Percentiles rank a stretch among this genome's conserved stretches.
These are phyloP conservation scores for Akanthomyces lecanii DNA, from an alignment of 2,329 filamentous ascomycete genomes.

Conservation along the genomic window DNA sequence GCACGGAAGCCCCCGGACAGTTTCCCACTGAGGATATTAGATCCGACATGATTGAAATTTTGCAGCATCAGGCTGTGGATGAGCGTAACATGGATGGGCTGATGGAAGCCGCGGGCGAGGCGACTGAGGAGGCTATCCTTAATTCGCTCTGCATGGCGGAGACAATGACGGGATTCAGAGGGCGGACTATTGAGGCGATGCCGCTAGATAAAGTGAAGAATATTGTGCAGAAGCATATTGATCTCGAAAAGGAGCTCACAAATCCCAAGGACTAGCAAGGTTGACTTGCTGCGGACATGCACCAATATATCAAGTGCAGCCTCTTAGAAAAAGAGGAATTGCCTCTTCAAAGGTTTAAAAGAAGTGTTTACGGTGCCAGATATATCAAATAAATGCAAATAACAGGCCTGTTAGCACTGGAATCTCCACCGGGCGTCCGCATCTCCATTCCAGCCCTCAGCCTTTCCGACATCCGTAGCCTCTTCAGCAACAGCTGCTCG, in stretches of 20 bases:
- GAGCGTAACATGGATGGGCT: slow-evolving; percentile 55
- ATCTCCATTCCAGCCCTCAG: too few species aligned
- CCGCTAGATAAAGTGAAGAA: slow-evolving; percentile 40
- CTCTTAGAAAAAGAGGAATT: too few species aligned
- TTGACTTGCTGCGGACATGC: too few species aligned
- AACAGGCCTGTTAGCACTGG: too few species aligned
- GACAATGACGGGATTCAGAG: slow-evolving; percentile 48
- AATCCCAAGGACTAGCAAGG: neutral
- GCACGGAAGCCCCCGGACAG: slow-evolving; percentile 38
- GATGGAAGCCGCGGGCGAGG: slow-evolving; percentile 55
- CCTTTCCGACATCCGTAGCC: too few species aligned
- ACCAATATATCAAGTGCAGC: too few species aligned
- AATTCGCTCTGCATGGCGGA: slow-evolving; percentile 57
- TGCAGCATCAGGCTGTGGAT: slow-evolving; percentile 44
- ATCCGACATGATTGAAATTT: slow-evolving; percentile 32
- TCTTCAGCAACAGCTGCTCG: too few species aligned
- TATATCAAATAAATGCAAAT: too few species aligned
- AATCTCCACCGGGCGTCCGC: too few species aligned
- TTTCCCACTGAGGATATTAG: slow-evolving; percentile 34
- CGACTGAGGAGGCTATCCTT: slow-evolving; percentile 58
- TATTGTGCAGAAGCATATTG: slow-evolving; percentile 36
- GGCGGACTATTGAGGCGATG: slow-evolving; percentile 42
- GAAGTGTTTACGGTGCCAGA: too few species aligned
- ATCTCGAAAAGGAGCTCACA: slow-evolving; percentile 26
- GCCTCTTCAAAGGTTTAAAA: too few species aligned